A percentile compares a stretch with the other conserved stretches of the same genome.
Conservation (phyloP, 2,329 filamentous ascomycete genomes). For the Arthroderma sp. region DNA sequence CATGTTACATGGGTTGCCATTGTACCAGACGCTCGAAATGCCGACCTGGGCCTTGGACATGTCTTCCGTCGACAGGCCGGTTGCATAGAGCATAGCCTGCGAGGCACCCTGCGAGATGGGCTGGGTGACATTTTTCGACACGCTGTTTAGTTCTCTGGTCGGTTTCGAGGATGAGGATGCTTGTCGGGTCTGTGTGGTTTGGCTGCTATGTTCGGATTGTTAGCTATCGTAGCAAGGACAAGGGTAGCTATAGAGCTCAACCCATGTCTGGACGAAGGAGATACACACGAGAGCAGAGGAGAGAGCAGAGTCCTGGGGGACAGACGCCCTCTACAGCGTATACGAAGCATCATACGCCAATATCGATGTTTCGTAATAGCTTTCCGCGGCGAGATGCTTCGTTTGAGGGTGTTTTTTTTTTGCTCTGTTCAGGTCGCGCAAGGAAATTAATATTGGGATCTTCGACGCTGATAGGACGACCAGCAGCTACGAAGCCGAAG, state of each 20-base stretch:
- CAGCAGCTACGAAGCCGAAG: too few species aligned
- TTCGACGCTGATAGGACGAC: too few species aligned
- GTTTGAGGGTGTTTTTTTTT: too few species aligned
- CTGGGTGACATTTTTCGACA: slow-evolving; percentile 78
- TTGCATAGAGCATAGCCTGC: slow-evolving; percentile 97
- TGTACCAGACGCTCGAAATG: slow-evolving; percentile 96
- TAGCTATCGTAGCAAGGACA: background rate
- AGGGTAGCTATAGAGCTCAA: slow-evolving; percentile 1
- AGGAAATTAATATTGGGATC: too few species aligned
- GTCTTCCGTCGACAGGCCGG: slow-evolving; percentile 71
- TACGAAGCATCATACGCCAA: slow-evolving; percentile 11
- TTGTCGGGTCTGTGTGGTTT: slow-evolving; percentile 2
- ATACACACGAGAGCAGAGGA: slow-evolving; percentile 9
- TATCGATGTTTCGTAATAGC: too few species aligned
- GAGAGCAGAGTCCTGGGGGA: slow-evolving; percentile 8
- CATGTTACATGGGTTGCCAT: slow-evolving; percentile 99
- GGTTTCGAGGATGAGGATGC: slow-evolving; percentile 13
- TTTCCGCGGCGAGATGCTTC: too few species aligned
- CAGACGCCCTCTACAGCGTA: slow-evolving; percentile 9
- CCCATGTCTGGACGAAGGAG: background rate
- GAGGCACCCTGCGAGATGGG: slow-evolving; percentile 97
- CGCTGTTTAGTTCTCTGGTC: slow-evolving; percentile 56
- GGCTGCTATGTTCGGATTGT: background rate
- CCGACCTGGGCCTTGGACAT: slow-evolving; percentile 96
- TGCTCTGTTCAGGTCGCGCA: too few species aligned